Evolutionary conservation across 2,329 filamentous ascomycete genomes (phyloP), one percentile per base, ranked within the genome.

Genomic region (Atkinsonella hypoxylon): DNA sequence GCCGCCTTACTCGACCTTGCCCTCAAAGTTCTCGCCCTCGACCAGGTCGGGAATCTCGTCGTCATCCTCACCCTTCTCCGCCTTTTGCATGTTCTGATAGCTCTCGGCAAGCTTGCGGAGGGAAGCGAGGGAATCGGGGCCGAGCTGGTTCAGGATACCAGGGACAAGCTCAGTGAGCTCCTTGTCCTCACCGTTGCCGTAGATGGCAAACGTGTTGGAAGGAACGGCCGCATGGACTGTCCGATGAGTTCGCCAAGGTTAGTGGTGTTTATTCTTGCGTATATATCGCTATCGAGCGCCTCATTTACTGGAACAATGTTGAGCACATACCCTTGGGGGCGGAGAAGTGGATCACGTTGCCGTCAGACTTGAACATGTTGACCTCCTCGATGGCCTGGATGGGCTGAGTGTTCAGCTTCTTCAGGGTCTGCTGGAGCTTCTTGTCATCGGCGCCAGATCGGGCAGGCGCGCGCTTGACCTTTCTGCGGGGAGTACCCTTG

Each of bases 291-390:
- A 36, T 36, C 15, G 26, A 26, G 34, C 34, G 34, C 34, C 34
- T 36, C 34, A 36, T 3, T 5, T 8, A 15, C 15, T 3, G 9
- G 13, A 36, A 4, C 34, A 15, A 36, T 36, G 34, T 13, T 15
- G 34, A 31, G 31, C 31, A 77, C 81, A 67, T 76, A 97, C 93
- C 93, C 81, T 96, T 96, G 63, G 93, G 93, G 67, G 88, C 88
- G 64, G 89, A 86, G 71, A 98, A 98, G 82, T 98, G 93, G 68
- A 98, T 97, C 72, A 98, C 93, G 73, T 98, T 98, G 73, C 93
- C 93, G 70, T 98, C 93, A 70, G 87, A 86, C 87, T 98, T 98
- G 85, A 98, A 98, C 93, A 98, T 98, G 85, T 98, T 98, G 72
- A 98, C 93, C 80, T 98, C 93, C 83, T 98, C 93, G 65, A 98